Percentiles rank a stretch among this genome's conserved stretches.
Conservation (phyloP, 169 alveolate species). For the Toxoplasma gondii region DNA sequence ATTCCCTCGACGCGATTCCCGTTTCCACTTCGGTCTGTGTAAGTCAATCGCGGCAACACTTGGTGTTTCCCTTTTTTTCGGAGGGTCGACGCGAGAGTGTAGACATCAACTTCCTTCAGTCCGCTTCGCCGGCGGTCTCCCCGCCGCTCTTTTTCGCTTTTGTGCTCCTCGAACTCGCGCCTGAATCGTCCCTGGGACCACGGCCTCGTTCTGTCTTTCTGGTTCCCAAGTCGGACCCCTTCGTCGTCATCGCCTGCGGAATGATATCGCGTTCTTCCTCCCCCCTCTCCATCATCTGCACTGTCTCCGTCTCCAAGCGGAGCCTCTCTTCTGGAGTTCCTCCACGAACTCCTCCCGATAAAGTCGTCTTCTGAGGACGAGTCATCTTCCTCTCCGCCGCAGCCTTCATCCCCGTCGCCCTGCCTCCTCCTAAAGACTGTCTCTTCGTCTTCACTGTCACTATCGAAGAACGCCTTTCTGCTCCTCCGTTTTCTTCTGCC, state of each 20-base stretch:
- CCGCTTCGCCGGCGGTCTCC: not conserved
- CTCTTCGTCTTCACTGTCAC: not conserved
- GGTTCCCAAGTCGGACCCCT: too few species aligned
- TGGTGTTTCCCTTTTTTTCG: not conserved
- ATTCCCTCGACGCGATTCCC: constrained; percentile 8
- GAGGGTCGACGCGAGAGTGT: constrained; percentile 12
- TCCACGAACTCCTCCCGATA: not conserved
- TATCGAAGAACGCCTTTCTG: not conserved
- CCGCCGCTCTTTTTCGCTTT: not conserved
- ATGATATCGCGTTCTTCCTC: not conserved
- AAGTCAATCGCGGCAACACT: not conserved
- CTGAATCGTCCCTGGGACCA: too few species aligned
- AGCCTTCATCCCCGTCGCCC: not conserved
- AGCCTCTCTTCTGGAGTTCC: not conserved
- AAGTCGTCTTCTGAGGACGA: not conserved
- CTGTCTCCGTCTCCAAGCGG: not conserved
- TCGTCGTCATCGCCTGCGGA: too few species aligned
- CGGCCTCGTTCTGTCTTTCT: too few species aligned
- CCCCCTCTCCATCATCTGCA: not conserved
- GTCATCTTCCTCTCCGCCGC: not conserved
- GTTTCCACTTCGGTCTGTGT: not conserved
- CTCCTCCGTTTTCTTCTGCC: not conserved
- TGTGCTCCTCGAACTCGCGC: too few species aligned
- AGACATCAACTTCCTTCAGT: constrained; percentile 34
- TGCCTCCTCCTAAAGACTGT: not conserved